A percentile compares a stretch with the other conserved stretches of the same genome.
These are phyloP conservation scores for Candida tropicalis DNA, from an alignment of 1,139 yeast genomes.

Conservation along the genomic window DNA sequence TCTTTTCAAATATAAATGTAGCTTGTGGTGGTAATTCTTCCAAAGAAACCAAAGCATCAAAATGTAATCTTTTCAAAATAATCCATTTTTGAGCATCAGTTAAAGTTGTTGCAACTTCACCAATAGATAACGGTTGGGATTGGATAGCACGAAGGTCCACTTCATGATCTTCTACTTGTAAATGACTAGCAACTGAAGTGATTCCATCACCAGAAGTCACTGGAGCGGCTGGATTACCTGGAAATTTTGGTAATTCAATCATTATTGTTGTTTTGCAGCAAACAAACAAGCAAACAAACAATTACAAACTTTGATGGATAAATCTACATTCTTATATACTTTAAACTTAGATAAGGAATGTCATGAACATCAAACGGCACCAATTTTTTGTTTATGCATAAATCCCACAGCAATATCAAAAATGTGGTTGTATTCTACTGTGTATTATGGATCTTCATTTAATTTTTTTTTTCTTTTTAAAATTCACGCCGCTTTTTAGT, in stretches of 20 bases:
- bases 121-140: conserved; percentile 23
- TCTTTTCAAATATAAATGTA: conserved; percentile 33
- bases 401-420: too few species aligned
- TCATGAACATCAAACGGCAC: too few species aligned
- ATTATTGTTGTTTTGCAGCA: neutral
- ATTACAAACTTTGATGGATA: too few species aligned
- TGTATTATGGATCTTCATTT: too few species aligned
- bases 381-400: too few species aligned
- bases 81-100: conserved; percentile 29
- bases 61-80: conserved; percentile 30
- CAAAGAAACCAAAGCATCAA: conserved; percentile 27
- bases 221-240: neutral
- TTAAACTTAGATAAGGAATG: too few species aligned
- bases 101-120: conserved; percentile 28
- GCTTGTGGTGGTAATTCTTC: conserved; percentile 31
- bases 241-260: neutral
- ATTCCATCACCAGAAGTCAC: neutral
- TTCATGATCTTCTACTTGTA: conserved; percentile 18
- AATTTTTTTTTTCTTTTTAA: neutral
- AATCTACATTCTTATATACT: too few species aligned
- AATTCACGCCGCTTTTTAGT: too few species aligned
- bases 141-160: conserved; percentile 26
- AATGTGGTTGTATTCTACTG: too few species aligned
- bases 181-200: conserved; percentile 2
- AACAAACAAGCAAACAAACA: neutral